These are phyloP conservation scores for Wallemia hederae DNA, from an alignment of 1,284 basidiomycete genomes.

Conservation along the genomic window DNA sequence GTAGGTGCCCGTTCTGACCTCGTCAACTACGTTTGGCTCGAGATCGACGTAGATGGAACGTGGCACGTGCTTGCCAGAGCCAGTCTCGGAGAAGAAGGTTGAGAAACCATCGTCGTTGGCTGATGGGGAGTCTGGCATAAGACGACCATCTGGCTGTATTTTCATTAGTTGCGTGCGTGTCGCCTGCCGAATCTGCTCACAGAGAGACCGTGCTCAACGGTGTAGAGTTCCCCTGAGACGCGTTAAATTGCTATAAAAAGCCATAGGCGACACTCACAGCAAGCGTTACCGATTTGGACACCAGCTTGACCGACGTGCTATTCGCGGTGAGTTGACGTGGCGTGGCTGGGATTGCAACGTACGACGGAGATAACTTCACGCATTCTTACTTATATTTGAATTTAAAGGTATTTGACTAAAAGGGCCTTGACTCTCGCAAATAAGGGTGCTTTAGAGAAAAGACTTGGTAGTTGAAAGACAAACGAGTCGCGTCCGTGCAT, in stretches of 20 bases:
- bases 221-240: slow-evolving; percentile 74
- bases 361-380: slow-evolving; percentile 18
- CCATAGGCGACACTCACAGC: slow-evolving; percentile 21
- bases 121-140: slow-evolving; percentile 41
- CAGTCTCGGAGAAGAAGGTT: slow-evolving; percentile 42
- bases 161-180: slow-evolving; percentile 1
- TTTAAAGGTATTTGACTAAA: background rate
- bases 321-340: slow-evolving; percentile 6
- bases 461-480: background rate
- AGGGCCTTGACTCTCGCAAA: background rate
- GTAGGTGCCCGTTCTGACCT: slow-evolving; percentile 82
- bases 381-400: slow-evolving; percentile 8
- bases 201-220: slow-evolving; percentile 86
- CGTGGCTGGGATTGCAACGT: slow-evolving; percentile 2
- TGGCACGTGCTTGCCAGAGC: slow-evolving; percentile 84
- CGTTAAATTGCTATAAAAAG: slow-evolving; percentile 4
- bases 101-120: slow-evolving; percentile 70
- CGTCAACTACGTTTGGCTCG: slow-evolving; percentile 85
- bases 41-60: slow-evolving; percentile 91
- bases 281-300: slow-evolving; percentile 60
- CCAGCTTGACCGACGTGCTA: slow-evolving; percentile 19
- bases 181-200: slow-evolving; percentile 28
- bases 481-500: background rate
- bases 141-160: slow-evolving; percentile 59
- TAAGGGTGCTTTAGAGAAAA: background rate